Conservation (phyloP, 208 protist species). For the Wallacemonas sp. region DNA sequence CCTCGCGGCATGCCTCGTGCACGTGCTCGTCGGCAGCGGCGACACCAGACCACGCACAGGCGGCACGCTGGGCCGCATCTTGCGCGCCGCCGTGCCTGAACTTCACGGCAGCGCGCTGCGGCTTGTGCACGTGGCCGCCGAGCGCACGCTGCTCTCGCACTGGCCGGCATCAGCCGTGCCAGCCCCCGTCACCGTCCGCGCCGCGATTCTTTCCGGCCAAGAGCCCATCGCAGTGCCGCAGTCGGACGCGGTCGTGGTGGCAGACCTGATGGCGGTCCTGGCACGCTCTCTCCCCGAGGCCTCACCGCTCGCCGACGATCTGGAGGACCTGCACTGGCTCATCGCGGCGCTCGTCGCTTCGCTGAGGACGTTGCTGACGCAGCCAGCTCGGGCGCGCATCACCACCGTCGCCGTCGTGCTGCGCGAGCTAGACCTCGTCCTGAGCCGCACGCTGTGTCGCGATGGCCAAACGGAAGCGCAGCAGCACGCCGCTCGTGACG, state of each 20-base stretch:
- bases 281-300: too few species aligned
- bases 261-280: background rate
- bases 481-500: too few species aligned
- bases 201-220: background rate
- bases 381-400: background rate
- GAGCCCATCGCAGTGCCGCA: too few species aligned
- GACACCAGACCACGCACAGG: background rate
- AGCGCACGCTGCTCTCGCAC: conserved; percentile 3
- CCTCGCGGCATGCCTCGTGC: background rate
- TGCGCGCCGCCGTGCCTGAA: background rate
- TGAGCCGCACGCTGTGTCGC: background rate
- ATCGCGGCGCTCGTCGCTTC: background rate
- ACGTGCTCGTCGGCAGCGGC: background rate
- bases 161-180: background rate
- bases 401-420: background rate
- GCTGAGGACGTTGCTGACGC: background rate
- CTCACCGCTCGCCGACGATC: too few species aligned
- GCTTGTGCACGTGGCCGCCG: background rate
- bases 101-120: conserved; percentile 13
- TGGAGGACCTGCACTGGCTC: background rate
- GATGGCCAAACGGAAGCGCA: background rate
- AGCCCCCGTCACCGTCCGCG: background rate
- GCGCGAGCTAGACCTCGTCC: background rate
- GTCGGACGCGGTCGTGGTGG: background rate
- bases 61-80: background rate